phyloP scores from a whole-genome alignment of 768 basidiomycete genomes.

The Xerocomellus intermedius region DNA sequence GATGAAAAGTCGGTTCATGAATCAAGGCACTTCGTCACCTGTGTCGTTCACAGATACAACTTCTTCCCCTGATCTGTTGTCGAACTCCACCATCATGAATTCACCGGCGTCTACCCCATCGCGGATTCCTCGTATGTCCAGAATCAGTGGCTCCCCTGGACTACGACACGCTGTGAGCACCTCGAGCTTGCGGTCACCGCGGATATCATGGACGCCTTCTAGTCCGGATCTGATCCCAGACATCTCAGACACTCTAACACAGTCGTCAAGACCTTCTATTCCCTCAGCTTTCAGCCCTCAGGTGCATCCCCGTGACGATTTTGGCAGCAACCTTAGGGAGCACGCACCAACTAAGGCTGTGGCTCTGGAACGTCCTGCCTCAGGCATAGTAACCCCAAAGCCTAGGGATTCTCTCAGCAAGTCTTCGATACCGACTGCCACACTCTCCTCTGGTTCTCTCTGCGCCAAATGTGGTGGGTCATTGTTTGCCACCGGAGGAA shows the following conservation, averaged over 20 bases:
- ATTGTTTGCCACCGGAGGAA: constrained; percentile 56
- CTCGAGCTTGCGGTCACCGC: constrained; percentile 28
- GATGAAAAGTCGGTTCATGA: constrained; percentile 59
- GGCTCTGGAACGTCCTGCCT: constrained; percentile 13
- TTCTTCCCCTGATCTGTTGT: constrained; percentile 14
- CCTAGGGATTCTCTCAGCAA: constrained; percentile 22
- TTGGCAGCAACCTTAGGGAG: constrained; percentile 9
- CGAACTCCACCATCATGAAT: constrained; percentile 9
- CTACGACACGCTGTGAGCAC: constrained; percentile 28
- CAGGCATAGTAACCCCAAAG: constrained; percentile 31
- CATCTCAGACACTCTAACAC: constrained; percentile 55
- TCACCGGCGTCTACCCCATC: constrained; percentile 16
- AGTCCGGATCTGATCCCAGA: constrained; percentile 64
- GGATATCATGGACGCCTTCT: constrained; percentile 38
- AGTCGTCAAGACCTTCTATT: constrained; percentile 54
- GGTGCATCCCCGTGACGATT: constrained; percentile 9
- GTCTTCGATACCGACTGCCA: constrained; percentile 31
- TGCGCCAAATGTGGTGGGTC: constrained; percentile 62
- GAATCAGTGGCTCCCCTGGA: constrained; percentile 25
- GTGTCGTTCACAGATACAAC: constrained; percentile 16
- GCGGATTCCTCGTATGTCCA: constrained; percentile 32
- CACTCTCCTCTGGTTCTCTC: constrained; percentile 38
- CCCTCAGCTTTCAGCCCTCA: constrained; percentile 42
- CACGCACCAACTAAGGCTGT: constrained; percentile 3
- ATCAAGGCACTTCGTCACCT: constrained; percentile 30